These are phyloP conservation scores for Xylariaceae sp. DNA, from an alignment of 2,329 filamentous ascomycete genomes.

Conservation along the genomic window DNA sequence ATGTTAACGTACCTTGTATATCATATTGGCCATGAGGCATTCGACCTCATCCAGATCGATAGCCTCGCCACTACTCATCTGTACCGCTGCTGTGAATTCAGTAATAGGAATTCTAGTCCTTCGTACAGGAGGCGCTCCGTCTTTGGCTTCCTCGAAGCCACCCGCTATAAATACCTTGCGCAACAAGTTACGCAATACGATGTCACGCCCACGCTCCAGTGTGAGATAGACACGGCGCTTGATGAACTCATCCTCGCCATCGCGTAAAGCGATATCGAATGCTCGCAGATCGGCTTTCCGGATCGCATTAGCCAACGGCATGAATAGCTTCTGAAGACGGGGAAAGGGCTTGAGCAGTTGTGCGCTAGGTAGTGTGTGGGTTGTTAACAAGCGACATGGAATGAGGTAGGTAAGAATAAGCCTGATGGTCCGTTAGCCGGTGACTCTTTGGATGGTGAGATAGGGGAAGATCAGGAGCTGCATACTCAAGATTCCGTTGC, in stretches of 20 bases:
- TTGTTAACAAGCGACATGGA: slow-evolving; percentile 84
- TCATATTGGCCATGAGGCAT: slow-evolving; percentile 90
- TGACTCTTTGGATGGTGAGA: slow-evolving; percentile 22
- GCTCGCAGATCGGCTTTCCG: slow-evolving; percentile 73
- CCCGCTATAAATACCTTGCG: slow-evolving; percentile 84
- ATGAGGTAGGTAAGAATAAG: slow-evolving; percentile 93
- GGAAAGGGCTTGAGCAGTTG: slow-evolving; percentile 70
- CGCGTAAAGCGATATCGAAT: slow-evolving; percentile 76
- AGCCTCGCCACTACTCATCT: slow-evolving; percentile 61
- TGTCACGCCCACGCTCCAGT: slow-evolving; percentile 84
- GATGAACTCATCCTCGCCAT: slow-evolving; percentile 87
- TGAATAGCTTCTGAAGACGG: slow-evolving; percentile 69
- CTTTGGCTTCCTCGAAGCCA: slow-evolving; percentile 73
- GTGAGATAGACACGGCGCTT: slow-evolving; percentile 91
- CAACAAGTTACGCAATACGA: slow-evolving; percentile 84
- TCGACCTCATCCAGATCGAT: slow-evolving; percentile 91
- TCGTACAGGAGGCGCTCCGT: slow-evolving; percentile 57
- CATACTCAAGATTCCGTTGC: slow-evolving; percentile 73
- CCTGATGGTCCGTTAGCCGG: slow-evolving; percentile 39
- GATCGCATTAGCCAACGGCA: slow-evolving; percentile 73
- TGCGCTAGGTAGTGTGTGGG: slow-evolving; percentile 72
- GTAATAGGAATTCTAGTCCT: slow-evolving; percentile 74
- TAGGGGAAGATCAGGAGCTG: slow-evolving; percentile 14
- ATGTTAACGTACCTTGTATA: slow-evolving; percentile 73
- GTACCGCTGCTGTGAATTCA: slow-evolving; percentile 81